Evolutionary conservation across 2,329 filamentous ascomycete genomes (phyloP), one percentile per base, ranked within the genome.

Genomic region (Colletotrichum musae): DNA sequence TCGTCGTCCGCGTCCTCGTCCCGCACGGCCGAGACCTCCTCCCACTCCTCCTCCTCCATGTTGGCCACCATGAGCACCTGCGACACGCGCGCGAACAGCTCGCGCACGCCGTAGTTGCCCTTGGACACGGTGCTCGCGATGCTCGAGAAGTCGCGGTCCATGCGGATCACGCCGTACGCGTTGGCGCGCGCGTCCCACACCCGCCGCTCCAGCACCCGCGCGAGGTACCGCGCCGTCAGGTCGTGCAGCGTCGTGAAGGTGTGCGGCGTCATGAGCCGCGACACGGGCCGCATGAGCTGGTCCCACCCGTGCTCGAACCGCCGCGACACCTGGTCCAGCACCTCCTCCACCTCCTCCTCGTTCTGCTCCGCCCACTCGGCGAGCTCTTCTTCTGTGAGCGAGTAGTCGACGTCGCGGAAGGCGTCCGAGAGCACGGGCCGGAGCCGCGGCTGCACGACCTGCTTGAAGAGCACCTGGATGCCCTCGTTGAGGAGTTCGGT

Each of bases 1-100:
- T 90, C 88, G 43, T 83, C 85, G 39, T 84, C 68, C 0, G 60
- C 71, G 68, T 48, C 86, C 6, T 60, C 57, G 12, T 56, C 51
- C 24, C 28, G 52, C 1, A 24, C 81, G 6, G 80, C 76, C 47
- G 81, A 78, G 47, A 95, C 80, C 79, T 96, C 94, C 56, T 95
- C 93, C 93, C 94, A 97, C 80, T 98, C 95, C 67, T 98, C 95
- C 41, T 96, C 93, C 78, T 98, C 95, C 94, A 98, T 97, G 74
- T 95, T 95, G 77, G 95, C 91, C 16, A 97, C 89, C 85, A 97
- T 89, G 66, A 93, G 89, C 74, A 97, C 91, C 85, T 98, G 94
- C 68, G 87, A 86, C 67, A 93, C 93, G 75, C 91, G 89, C 32
- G 87, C 86, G 82, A 98, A 97, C 3, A 88, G 81, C 76, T 97